Evolutionary conservation across 176 grass and related monocot genomes (phyloP), one percentile per base, ranked within the genome.

Genomic region (Oryza glaberrima): DNA sequence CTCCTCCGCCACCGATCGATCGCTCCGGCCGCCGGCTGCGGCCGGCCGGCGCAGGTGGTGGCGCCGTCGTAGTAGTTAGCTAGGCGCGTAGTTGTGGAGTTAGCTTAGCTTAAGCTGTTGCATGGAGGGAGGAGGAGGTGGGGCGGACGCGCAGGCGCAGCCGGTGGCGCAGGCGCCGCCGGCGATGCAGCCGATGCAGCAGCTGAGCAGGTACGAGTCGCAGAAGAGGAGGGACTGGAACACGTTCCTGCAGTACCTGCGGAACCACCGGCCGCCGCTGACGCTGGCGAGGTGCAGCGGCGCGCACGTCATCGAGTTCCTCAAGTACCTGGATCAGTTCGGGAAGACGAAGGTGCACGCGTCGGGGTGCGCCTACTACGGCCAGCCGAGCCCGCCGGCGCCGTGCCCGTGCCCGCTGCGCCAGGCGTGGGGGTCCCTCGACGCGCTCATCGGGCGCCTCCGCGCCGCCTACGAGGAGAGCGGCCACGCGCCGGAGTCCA

Each of bases 211-310:
- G 83, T 99, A 99, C 90, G 97, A 96, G 83, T 92, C 97, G 63
- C 97, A 99, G 90, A 99, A 99, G 91, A 75, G 97, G 15, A 83
- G 97, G 26, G 97, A 99, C 88, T 99, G 97, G 97, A 96, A 99
- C 88, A 99, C 97, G 60, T 99, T 99, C 88, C 88, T 99, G 75
- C 93, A 96, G 89, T 99, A 99, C 91, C 96, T 99, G 83, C 91
- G 90, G 12, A 96, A 99, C 84, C 96, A 99, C 94, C 90, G 86
- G 6, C 96, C 96, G 13, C 96, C 96, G 78, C 88, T 99, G 79
- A 94, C 90, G 86, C 88, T 99, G 69, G 84, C 96, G 32, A 84
- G 94, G 1, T 99, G 96, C 87, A 99, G 96, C 90, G 96, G 96
- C 15, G 96, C 96, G 52, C 96, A 96, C 83, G 96, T 99, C 49